These are phyloP conservation scores for Filobasidium floriforme DNA, from an alignment of 768 basidiomycete species.

Conservation along the genomic window DNA sequence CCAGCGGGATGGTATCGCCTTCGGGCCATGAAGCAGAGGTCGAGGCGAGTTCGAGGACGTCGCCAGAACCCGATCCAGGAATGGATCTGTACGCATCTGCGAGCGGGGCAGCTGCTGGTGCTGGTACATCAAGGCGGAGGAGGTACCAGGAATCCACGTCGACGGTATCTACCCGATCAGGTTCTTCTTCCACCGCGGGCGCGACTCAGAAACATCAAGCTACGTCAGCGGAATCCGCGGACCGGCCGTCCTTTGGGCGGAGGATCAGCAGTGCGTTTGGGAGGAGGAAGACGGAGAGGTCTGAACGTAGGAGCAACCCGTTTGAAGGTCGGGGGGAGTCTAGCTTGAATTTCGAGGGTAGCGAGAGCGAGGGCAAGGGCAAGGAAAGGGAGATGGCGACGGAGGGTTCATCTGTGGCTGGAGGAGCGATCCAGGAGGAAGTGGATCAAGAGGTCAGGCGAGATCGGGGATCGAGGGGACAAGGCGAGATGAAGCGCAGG, in stretches of 20 bases:
- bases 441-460: not conserved
- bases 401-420: not conserved
- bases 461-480: not conserved
- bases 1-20: too few relatives aligned
- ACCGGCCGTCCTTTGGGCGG: not conserved
- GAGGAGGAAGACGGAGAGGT: not conserved
- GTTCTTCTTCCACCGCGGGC: not conserved
- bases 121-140: not conserved
- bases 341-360: too few relatives aligned
- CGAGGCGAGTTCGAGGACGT: not conserved
- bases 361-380: too few relatives aligned
- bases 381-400: too few relatives aligned
- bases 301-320: not conserved
- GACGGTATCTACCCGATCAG: not conserved
- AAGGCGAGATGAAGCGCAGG: slow-evolving; percentile 1
- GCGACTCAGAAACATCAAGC: not conserved
- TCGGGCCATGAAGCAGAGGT: too few relatives aligned
- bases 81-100: too few relatives aligned
- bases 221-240: not conserved
- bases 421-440: not conserved
- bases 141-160: slow-evolving; percentile 6
- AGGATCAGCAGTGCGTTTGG: not conserved
- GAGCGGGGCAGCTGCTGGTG: not conserved
- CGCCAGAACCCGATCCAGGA: not conserved
- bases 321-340: too few relatives aligned